A percentile compares a stretch with the other conserved stretches of the same genome.
Conservation (phyloP, 371 early-diverging fungal species). For the Apophysomyces ossiformis region DNA sequence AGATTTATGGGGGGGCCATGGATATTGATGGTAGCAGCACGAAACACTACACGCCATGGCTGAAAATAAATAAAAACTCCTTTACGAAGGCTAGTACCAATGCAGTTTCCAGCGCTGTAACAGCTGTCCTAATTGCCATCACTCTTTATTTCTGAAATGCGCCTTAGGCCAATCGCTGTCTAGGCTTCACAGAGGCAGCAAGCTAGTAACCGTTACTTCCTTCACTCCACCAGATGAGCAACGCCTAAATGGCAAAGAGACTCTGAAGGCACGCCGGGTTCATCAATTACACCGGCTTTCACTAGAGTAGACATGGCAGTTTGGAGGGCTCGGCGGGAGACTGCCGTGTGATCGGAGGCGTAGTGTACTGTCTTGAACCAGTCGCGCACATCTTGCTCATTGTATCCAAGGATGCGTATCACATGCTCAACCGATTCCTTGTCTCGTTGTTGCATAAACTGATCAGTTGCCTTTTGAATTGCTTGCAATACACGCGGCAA, state of each 20-base stretch:
- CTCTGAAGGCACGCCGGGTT: conserved; percentile 30
- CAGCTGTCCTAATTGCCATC: too few relatives aligned
- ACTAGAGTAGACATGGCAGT: conserved; percentile 56
- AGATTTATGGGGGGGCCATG: too few relatives aligned
- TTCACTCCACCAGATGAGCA: conserved; percentile 24
- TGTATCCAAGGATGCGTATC: conserved; percentile 60
- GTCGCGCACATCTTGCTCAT: conserved; percentile 64
- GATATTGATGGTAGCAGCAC: too few relatives aligned
- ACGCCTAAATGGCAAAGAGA: conserved; percentile 26
- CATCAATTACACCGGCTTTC: conserved; percentile 61
- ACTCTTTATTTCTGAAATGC: too few relatives aligned
- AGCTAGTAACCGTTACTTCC: not conserved
- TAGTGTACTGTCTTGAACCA: conserved; percentile 78
- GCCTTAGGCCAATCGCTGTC: too few relatives aligned
- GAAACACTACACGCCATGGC: too few relatives aligned
- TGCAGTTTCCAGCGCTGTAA: too few relatives aligned
- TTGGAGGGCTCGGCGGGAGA: conserved; percentile 52
- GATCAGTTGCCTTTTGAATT: conserved; percentile 48
- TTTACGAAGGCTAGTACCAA: too few relatives aligned
- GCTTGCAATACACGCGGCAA: conserved; percentile 45
- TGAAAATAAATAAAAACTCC: too few relatives aligned
- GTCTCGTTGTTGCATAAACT: conserved; percentile 57
- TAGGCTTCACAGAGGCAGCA: too few relatives aligned
- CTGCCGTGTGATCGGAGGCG: conserved; percentile 53
- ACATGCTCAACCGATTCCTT: conserved; percentile 60